These are phyloP conservation scores for Flaveria ramosissima DNA, from an alignment of 129 eudicot genomes.

Conservation along the genomic window DNA sequence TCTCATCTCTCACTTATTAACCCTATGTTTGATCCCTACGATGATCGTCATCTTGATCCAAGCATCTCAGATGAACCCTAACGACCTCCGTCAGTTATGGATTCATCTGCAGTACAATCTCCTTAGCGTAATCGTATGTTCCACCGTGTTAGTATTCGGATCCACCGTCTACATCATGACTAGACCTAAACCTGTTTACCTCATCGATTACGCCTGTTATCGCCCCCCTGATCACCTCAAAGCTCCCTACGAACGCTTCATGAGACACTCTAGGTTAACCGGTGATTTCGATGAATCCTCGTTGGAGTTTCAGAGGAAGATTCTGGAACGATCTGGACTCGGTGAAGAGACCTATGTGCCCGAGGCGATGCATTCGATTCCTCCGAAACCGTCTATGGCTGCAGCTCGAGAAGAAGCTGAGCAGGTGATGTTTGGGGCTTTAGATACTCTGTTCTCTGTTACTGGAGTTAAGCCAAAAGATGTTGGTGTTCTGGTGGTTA, in stretches of 20 bases:
- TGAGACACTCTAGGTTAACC: constrained; percentile 44
- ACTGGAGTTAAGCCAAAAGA: constrained; percentile 57
- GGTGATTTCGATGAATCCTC: constrained; percentile 60
- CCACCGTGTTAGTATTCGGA: constrained; percentile 49
- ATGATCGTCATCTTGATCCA: constrained; percentile 38
- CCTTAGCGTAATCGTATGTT: constrained; percentile 42
- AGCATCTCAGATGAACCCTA: constrained; percentile 46
- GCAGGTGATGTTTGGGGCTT: constrained; percentile 70
- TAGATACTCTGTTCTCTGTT: constrained; percentile 46
- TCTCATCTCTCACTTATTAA: constrained; percentile 51
- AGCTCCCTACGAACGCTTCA: constrained; percentile 39
- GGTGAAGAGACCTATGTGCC: constrained; percentile 71
- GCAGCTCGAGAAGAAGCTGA: constrained; percentile 73
- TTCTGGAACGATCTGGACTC: constrained; percentile 50
- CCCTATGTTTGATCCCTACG: constrained; percentile 45
- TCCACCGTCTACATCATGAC: constrained; percentile 53
- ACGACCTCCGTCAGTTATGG: constrained; percentile 51
- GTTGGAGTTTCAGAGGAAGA: constrained; percentile 55
- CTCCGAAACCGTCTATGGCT: constrained; percentile 65
- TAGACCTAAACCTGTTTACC: constrained; percentile 52
- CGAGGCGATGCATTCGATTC: constrained; percentile 63
- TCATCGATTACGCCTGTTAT: constrained; percentile 62
- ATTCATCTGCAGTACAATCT: constrained; percentile 55
- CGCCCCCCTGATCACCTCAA: constrained; percentile 39
- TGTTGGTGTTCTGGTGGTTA: constrained; percentile 70